Conservation (phyloP, 352 stramenopile genomes). For the Phytophthora citricola region DNA sequence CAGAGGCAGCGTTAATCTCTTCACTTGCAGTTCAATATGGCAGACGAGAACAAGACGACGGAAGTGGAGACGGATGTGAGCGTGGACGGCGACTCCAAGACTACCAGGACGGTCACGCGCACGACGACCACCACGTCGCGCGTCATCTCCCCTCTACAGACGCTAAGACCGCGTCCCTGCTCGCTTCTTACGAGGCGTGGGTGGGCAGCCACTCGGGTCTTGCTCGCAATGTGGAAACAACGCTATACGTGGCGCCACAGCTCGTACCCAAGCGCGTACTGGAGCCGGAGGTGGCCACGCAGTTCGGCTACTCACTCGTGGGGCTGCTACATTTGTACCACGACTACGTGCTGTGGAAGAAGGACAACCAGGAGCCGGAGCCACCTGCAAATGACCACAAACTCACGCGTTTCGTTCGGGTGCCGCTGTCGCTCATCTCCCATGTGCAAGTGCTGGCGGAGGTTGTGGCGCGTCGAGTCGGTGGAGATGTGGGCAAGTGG, state of each 20-base stretch:
- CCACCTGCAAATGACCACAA: slow-evolving; percentile 38
- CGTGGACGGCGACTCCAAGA: slow-evolving; percentile 20
- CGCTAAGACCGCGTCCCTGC: slow-evolving; percentile 25
- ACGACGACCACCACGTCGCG: slow-evolving; percentile 16
- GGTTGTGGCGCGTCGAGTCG: slow-evolving; percentile 74
- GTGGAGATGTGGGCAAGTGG: slow-evolving; percentile 76
- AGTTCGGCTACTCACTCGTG: slow-evolving; percentile 82
- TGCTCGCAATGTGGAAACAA: slow-evolving; percentile 80
- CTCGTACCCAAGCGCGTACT: slow-evolving; percentile 73
- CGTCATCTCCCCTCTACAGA: slow-evolving; percentile 1
- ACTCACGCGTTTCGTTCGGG: slow-evolving; percentile 59
- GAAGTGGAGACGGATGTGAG: slow-evolving; percentile 25
- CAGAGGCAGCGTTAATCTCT: slow-evolving; percentile 1
- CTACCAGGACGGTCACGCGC: slow-evolving; percentile 7
- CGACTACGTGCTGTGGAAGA: slow-evolving; percentile 85
- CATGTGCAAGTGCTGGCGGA: slow-evolving; percentile 84
- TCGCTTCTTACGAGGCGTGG: slow-evolving; percentile 72
- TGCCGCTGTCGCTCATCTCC: slow-evolving; percentile 81
- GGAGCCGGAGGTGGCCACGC: slow-evolving; percentile 71
- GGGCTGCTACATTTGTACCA: slow-evolving; percentile 82
- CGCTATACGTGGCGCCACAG: slow-evolving; percentile 81
- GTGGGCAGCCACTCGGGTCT: slow-evolving; percentile 62
- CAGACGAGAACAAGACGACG: slow-evolving; percentile 24
- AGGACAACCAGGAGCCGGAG: slow-evolving; percentile 26
- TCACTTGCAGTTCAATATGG: slow-evolving; percentile 16